Evolutionary conservation across 495 filamentous ascomycete species (phyloP), one percentile per base, ranked within the genome.

Genomic region (Penicillium arizonense): DNA sequence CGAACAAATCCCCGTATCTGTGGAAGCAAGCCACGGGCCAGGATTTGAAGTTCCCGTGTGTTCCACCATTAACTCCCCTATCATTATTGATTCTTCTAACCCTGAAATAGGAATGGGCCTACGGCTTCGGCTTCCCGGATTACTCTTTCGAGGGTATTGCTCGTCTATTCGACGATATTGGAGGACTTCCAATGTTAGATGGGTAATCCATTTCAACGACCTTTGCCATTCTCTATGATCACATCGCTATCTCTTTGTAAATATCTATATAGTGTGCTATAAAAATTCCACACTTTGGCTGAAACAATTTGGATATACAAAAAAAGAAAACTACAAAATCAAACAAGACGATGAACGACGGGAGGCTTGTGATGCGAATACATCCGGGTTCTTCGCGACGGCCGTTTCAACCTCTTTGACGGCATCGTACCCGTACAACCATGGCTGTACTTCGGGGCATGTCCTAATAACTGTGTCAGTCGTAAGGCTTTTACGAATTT

Each of bases 371-470:
- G 45, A 21, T 6, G 47, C 35, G 41, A 70, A 73, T 13, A 73
- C 18, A 9, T 44, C 57, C 7, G 63, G 59, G 52, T 77, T 68
- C 45, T 63, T 43, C 51, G 53, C 57, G 30, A 77, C 80, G 2
- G 71, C 81, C 28, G 71, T 70, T 55, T 84, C 77, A 1, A 79
- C 82, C 57, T 82, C 82, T 34, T 65, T 67, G 48, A 81, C 76
- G 8, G 81, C 79, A 65, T 86, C 80, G 47, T 86, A 85, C n/a
- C 80, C 81, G 52, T 80, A 86, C 41, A 86, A 45, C 69, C 83
- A 83, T 26, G 71, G 74, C 62, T 84, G 81, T 3, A 84, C 77
- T 39, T 76, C 76, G 1, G 79, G 81, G 57, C 82, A 84, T 33
- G 78, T 81, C 84, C 71, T 74, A 44, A 30, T 43, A 5, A 33